Percentiles rank a stretch among this genome's conserved stretches.
These are phyloP conservation scores for Peronospora belbahrii DNA, from an alignment of 352 stramenopile genomes.

Conservation along the genomic window DNA sequence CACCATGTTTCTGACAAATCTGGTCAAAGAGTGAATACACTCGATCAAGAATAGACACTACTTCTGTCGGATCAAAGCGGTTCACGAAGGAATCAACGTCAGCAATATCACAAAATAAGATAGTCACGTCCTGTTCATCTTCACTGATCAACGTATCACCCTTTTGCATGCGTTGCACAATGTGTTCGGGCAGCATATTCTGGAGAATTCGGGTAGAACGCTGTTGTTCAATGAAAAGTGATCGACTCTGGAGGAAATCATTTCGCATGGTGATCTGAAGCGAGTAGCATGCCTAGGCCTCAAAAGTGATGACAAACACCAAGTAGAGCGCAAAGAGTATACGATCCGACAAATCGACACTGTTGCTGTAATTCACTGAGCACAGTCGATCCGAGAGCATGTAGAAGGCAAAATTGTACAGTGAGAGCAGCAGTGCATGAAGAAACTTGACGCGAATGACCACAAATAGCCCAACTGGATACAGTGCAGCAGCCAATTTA, in stretches of 20 bases:
- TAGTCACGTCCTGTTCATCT: slow-evolving; percentile 83
- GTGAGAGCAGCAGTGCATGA: slow-evolving; percentile 59
- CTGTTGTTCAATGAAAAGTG: slow-evolving; percentile 68
- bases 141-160: slow-evolving; percentile 77
- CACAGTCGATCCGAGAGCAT: slow-evolving; percentile 31
- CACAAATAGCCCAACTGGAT: slow-evolving; percentile 72
- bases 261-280: slow-evolving; percentile 76
- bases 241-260: slow-evolving; percentile 77
- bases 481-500: slow-evolving; percentile 74
- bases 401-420: slow-evolving; percentile 81
- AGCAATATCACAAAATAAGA: slow-evolving; percentile 81
- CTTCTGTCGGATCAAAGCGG: slow-evolving; percentile 60
- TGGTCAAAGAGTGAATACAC: slow-evolving; percentile 91
- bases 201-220: slow-evolving; percentile 78
- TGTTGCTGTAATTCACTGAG: slow-evolving; percentile 16
- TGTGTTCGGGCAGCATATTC: slow-evolving; percentile 80
- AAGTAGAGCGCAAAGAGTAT: slow-evolving; percentile 71
- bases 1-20: slow-evolving; percentile 85
- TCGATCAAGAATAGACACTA: slow-evolving; percentile 83
- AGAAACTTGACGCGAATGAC: slow-evolving; percentile 83
- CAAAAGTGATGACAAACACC: slow-evolving; percentile 66
- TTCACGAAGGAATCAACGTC: slow-evolving; percentile 79
- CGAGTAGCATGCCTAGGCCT: slow-evolving; percentile 70
- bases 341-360: slow-evolving; percentile 44
- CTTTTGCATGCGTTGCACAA: slow-evolving; percentile 80